Conservation (phyloP, 2,329 filamentous ascomycete genomes). For the Botrytis squamosa region DNA sequence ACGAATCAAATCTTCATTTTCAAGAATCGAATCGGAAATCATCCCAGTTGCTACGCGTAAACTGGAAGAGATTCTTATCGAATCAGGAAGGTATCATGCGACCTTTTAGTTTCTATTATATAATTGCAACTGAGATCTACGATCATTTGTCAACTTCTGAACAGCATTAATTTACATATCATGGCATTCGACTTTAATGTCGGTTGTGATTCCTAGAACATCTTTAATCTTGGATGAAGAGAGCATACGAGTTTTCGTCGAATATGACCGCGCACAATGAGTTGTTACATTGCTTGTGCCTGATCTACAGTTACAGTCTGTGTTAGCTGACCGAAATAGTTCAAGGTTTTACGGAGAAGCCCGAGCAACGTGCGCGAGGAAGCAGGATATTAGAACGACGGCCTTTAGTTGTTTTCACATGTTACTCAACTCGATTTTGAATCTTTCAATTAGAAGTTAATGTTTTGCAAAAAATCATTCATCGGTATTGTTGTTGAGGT, state of each 20-base stretch:
- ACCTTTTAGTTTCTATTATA: constrained; percentile 10
- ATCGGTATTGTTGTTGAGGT: not conserved
- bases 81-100: constrained; percentile 2
- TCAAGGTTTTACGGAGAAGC: not conserved
- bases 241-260: not conserved
- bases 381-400: not conserved
- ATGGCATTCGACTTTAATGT: not conserved
- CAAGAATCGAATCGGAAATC: not conserved
- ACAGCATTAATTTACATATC: not conserved
- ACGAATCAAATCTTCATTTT: not conserved
- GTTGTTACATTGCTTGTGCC: not conserved
- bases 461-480: not conserved
- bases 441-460: not conserved
- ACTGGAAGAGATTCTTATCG: not conserved
- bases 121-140: constrained; percentile 6
- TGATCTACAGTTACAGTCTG: not conserved
- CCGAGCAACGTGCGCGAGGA: not conserved
- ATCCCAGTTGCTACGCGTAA: not conserved
- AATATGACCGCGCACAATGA: not conserved
- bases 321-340: constrained; percentile 1
- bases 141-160: not conserved
- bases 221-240: not conserved
- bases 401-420: not conserved
- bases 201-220: not conserved
- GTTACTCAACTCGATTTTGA: not conserved